phyloP scores from a whole-genome alignment of 306 rosid genomes.

The Glycine tomentella region DNA sequence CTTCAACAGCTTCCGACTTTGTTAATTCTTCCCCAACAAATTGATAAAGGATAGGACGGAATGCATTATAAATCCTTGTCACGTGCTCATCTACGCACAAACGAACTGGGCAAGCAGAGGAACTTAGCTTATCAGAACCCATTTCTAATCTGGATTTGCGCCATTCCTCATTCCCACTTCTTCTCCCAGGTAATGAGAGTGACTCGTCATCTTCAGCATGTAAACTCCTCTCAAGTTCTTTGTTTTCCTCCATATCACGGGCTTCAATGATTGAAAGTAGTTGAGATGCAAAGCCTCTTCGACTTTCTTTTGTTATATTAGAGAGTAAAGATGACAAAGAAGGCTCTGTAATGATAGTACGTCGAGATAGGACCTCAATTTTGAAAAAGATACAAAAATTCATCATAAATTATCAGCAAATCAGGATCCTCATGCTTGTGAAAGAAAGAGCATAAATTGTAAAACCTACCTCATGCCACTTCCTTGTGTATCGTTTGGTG shows the following conservation, averaged over 20 bases:
- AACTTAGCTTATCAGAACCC: conserved; percentile 68
- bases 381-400: conserved; percentile 23
- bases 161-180: conserved; percentile 93
- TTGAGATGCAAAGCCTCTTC: conserved; percentile 67
- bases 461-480: conserved; percentile 83
- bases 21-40: conserved; percentile 64
- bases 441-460: conserved; percentile 29
- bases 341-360: conserved; percentile 65
- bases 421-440: conserved; percentile 17
- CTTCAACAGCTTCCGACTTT: conserved; percentile 61
- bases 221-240: conserved; percentile 62
- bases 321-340: conserved; percentile 62
- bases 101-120: conserved; percentile 77
- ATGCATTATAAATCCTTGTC: conserved; percentile 74
- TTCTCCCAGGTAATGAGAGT: conserved; percentile 89
- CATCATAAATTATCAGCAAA: conserved; percentile 27
- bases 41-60: conserved; percentile 64
- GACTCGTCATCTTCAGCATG: conserved; percentile 64
- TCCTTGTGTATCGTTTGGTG: conserved; percentile 91
- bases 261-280: conserved; percentile 66
- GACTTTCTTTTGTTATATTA: conserved; percentile 64
- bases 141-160: conserved; percentile 78
- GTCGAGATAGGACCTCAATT: conserved; percentile 79
- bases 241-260: conserved; percentile 74
- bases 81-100: conserved; percentile 86